Conservation (phyloP, 2,329 filamentous ascomycete species). For the Nemania sp. region DNA sequence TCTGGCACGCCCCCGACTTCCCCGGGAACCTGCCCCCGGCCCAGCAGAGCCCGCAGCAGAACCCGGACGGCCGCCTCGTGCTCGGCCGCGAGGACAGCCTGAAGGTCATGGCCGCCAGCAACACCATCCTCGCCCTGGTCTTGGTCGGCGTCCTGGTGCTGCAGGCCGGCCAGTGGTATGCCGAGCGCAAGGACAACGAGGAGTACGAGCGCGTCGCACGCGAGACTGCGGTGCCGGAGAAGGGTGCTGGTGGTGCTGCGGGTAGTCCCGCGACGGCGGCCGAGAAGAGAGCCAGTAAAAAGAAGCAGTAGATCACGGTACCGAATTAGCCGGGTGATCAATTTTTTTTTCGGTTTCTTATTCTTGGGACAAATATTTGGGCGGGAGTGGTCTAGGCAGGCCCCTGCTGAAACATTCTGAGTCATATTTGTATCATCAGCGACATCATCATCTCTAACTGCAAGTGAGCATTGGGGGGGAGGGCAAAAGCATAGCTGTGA, state of each 20-base stretch:
- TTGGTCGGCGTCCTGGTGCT: constrained; percentile 90
- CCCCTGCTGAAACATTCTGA: background rate
- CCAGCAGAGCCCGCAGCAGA: constrained; percentile 43
- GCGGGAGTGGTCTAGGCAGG: constrained; percentile 1
- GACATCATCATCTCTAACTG: constrained; percentile 9
- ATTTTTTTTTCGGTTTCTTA: background rate
- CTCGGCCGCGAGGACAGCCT: constrained; percentile 89
- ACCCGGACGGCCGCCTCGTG: constrained; percentile 69
- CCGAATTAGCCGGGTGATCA: background rate
- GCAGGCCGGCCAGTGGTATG: constrained; percentile 98
- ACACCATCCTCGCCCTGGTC: constrained; percentile 94
- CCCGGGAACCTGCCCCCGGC: constrained; percentile 39
- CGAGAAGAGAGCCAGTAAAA: constrained; percentile 50
- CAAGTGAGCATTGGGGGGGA: background rate
- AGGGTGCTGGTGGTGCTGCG: constrained; percentile 42
- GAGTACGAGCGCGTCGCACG: constrained; percentile 74
- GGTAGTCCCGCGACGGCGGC: constrained; percentile 36
- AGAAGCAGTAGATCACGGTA: constrained; percentile 43
- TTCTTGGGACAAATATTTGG: background rate
- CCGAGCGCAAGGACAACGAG: constrained; percentile 89
- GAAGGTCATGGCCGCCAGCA: constrained; percentile 90
- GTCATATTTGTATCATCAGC: background rate
- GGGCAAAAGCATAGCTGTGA: constrained; percentile 6
- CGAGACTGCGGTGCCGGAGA: constrained; percentile 44
- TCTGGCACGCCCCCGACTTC: constrained; percentile 62